Percentiles rank a stretch among this genome's conserved stretches.
Evolutionary conservation across 2,329 filamentous ascomycete species (phyloP).

Genomic region (Colletotrichum somersetense): DNA sequence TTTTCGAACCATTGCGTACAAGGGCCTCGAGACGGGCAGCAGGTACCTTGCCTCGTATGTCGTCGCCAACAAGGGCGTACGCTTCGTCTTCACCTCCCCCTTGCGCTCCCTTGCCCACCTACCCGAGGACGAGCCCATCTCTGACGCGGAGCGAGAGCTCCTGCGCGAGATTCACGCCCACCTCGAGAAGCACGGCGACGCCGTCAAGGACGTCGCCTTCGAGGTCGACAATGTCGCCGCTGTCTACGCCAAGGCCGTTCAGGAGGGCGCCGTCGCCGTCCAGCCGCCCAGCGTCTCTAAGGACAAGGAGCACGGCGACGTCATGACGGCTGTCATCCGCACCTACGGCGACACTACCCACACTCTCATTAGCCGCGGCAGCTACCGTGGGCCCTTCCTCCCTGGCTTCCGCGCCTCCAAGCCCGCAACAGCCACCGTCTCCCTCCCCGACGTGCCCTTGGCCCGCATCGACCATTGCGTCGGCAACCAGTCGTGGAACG

Average conservation of each 20-base stretch:
- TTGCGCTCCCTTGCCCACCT: conserved; percentile 72
- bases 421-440: conserved; percentile 52
- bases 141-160: conserved; percentile 71
- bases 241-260: conserved; percentile 81
- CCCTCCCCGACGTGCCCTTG: conserved; percentile 74
- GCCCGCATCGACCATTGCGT: conserved; percentile 94
- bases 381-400: conserved; percentile 82
- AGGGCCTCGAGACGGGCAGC: conserved; percentile 88
- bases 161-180: conserved; percentile 84
- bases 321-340: conserved; percentile 83
- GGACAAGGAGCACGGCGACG: conserved; percentile 73
- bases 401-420: conserved; percentile 79
- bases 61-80: conserved; percentile 79
- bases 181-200: conserved; percentile 89
- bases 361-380: conserved; percentile 81
- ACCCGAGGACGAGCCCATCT: conserved; percentile 71
- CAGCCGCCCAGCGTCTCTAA: conserved; percentile 66
- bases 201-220: conserved; percentile 94
- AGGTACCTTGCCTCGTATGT: conserved; percentile 87
- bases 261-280: conserved; percentile 72
- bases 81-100: conserved; percentile 88
- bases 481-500: conserved; percentile 95
- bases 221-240: conserved; percentile 90
- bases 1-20: conserved; percentile 85
- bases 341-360: conserved; percentile 98